These are phyloP conservation scores for Kondoa subrosea DNA, from an alignment of 768 basidiomycete species.

Conservation along the genomic window DNA sequence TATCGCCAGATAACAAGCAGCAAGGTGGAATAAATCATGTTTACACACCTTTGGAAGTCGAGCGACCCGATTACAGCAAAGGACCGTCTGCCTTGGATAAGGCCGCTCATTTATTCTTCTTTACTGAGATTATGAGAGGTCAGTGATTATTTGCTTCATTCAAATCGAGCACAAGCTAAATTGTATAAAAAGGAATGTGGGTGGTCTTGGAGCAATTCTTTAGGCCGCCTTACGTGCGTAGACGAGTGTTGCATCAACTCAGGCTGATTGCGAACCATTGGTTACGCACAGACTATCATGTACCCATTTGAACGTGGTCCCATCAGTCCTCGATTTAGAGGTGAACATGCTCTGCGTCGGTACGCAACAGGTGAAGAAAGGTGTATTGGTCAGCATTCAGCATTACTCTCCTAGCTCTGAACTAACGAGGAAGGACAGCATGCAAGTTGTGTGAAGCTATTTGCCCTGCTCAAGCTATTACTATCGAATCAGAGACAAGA, in stretches of 20 bases:
- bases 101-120: conserved; percentile 90
- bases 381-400: conserved; percentile 64
- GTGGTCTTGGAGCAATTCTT: conserved; percentile 56
- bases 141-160: conserved; percentile 27
- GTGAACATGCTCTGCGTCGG: conserved; percentile 87
- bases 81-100: conserved; percentile 64
- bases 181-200: conserved; percentile 59
- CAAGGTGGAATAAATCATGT: not conserved
- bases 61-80: conserved; percentile 16
- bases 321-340: conserved; percentile 89
- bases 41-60: not conserved
- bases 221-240: conserved; percentile 78
- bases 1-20: not conserved
- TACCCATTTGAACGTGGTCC: conserved; percentile 67
- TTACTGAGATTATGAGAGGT: conserved; percentile 96
- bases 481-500: conserved; percentile 93
- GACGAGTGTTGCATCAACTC: not conserved
- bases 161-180: not conserved
- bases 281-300: conserved; percentile 20
- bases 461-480: conserved; percentile 97
- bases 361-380: conserved; percentile 97
- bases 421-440: conserved; percentile 39
- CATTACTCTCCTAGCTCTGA: not conserved
- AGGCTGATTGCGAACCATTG: not conserved
- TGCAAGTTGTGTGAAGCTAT: conserved; percentile 99